These are phyloP conservation scores for Solanum neorickii DNA, from an alignment of 257 asterid species.

Conservation along the genomic window DNA sequence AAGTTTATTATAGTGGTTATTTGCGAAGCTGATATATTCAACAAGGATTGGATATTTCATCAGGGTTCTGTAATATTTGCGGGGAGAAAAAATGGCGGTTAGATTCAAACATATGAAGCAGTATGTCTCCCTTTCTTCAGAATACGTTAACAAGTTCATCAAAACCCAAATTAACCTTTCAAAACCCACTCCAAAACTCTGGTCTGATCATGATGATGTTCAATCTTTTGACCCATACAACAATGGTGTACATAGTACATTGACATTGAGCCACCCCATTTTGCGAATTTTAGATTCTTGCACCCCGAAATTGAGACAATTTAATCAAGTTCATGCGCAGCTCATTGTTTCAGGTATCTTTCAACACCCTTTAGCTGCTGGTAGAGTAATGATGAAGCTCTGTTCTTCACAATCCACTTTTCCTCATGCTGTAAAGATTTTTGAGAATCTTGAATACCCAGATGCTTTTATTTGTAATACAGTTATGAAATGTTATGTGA, in stretches of 20 bases:
- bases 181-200: slow-evolving; percentile 17
- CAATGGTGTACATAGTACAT: neutral
- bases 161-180: slow-evolving; percentile 24
- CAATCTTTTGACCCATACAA: neutral
- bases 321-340: slow-evolving; percentile 26
- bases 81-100: neutral
- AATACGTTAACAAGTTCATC: slow-evolving; percentile 12
- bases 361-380: slow-evolving; percentile 20
- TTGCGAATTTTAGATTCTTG: slow-evolving; percentile 11
- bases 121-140: slow-evolving; percentile 3
- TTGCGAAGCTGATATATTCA: too few relatives aligned
- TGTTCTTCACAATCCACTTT: slow-evolving; percentile 8
- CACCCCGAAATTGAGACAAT: neutral
- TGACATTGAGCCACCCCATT: slow-evolving; percentile 21
- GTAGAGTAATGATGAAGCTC: slow-evolving; percentile 21
- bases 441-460: slow-evolving; percentile 16
- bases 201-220: slow-evolving; percentile 3
- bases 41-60: neutral
- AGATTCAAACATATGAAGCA: neutral
- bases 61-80: neutral
- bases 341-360: slow-evolving; percentile 16
- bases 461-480: slow-evolving; percentile 31
- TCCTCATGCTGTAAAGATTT: slow-evolving; percentile 4
- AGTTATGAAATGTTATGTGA: slow-evolving; percentile 13
- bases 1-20: too few relatives aligned